Percentiles rank a stretch among this genome's conserved stretches.
These are phyloP conservation scores for Lobosporangium transversale DNA, from an alignment of 192 early-diverging fungal species.

Conservation along the genomic window DNA sequence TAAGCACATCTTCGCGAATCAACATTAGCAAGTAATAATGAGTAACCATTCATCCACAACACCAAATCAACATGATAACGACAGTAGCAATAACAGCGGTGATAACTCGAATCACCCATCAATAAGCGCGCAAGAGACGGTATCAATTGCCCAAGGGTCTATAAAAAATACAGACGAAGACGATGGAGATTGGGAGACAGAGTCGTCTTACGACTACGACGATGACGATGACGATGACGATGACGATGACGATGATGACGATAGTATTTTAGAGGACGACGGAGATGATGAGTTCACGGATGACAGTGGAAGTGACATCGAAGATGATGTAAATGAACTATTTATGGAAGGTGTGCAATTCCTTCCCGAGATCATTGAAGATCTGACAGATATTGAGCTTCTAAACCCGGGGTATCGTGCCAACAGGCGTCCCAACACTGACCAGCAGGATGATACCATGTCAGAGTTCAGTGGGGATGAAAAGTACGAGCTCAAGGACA, in stretches of 20 bases:
- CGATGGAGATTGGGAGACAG: constrained; percentile 35
- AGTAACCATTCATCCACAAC: neutral
- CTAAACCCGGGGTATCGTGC: constrained; percentile 14
- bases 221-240: neutral
- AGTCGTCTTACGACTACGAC: constrained; percentile 16
- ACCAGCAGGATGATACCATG: constrained; percentile 18
- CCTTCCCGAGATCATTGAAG: neutral
- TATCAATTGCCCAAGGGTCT: too few species aligned
- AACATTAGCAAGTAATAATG: too few species aligned
- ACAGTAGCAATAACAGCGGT: neutral
- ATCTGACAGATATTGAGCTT: constrained; percentile 7
- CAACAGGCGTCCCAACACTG: constrained; percentile 8
- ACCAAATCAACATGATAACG: neutral
- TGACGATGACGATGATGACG: constrained; percentile 2
- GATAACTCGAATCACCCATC: neutral
- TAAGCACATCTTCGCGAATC: too few species aligned
- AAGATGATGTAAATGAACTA: neutral
- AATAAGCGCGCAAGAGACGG: too few species aligned
- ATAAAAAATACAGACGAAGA: too few species aligned
- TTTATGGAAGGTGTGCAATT: neutral
- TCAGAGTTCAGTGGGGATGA: constrained; percentile 52
- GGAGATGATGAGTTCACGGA: neutral
- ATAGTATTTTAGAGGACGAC: constrained; percentile 10
- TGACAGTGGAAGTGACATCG: neutral
- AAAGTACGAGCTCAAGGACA: constrained; percentile 24